Evolutionary conservation across 2,329 filamentous ascomycete species (phyloP), one percentile per base, ranked within the genome.

Genomic region (Exophiala sp.): DNA sequence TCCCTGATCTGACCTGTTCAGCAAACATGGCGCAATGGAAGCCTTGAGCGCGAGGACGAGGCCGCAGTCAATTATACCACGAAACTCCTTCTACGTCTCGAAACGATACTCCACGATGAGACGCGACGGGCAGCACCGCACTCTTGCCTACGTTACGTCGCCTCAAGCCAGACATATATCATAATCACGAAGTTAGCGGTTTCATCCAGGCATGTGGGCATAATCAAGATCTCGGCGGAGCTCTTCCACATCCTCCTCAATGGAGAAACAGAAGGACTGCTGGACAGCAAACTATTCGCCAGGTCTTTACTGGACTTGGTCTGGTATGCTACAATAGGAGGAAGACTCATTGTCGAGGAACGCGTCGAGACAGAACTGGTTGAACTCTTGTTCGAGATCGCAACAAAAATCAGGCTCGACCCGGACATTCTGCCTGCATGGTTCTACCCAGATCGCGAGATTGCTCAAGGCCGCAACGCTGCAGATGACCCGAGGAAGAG

Each of bases 171-270:
- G 66, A 86, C 96, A 44, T 98, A 95, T 66, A 82, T 88, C 3
- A 85, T 87, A 10, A 83, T 97, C 57, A 86, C 87, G 56, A 89
- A 95, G 70, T 89, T 97, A 60, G 89, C 90, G 2, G 82, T 87
- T 2, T 84, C 85, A 0, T 89, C 86, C 24, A 85, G 88, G 66
- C 86, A 95, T 67, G 86, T 94, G 62, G 84, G 81, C 64, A 84
- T 96, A 63, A 85, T 97, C 60, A 83, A 85, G 58, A 86, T 91
- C 63, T 86, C 87, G 21, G 85, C 95, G 30, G 75, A 84, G 34
- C 83, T 96, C 64, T 96, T 96, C 68, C 88, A 88, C 50, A 89
- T 88, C 13, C 77, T 98, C 56, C 87, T 97, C 62, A 93, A 98
- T 69, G 93, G 89, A 66, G 93, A 97, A 68, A 90, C 96, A 70